phyloP scores from a whole-genome alignment of 768 basidiomycete species.

The Hypsizygus marmoreus region DNA sequence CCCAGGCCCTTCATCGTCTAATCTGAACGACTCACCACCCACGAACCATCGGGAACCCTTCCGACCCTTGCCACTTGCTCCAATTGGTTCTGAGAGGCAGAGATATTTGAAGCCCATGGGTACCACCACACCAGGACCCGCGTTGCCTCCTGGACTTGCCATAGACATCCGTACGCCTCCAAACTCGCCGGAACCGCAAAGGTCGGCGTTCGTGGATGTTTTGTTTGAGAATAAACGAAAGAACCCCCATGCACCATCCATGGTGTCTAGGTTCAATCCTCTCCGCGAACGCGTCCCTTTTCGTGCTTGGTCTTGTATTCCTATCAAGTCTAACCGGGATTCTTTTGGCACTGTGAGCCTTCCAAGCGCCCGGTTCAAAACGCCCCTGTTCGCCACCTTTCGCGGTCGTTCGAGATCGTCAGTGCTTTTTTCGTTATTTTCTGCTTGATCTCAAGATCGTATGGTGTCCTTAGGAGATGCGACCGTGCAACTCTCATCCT shows the following conservation, averaged over 20 bases:
- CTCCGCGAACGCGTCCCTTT: constrained; percentile 20
- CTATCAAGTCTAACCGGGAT: neutral
- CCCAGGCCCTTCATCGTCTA: neutral
- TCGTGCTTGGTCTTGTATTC: constrained; percentile 18
- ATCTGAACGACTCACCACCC: neutral
- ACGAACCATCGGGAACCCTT: constrained; percentile 3
- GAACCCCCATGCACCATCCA: constrained; percentile 22
- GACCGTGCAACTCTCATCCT: constrained; percentile 9
- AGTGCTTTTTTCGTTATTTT: constrained; percentile 1
- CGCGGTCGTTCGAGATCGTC: constrained; percentile 12
- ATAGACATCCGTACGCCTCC: constrained; percentile 1
- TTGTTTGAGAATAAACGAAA: constrained; percentile 18
- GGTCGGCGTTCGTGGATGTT: constrained; percentile 12
- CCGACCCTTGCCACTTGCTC: constrained; percentile 3
- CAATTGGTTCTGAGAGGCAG: constrained; percentile 10
- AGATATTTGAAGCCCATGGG: neutral
- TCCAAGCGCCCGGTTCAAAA: constrained; percentile 20
- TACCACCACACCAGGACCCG: neutral
- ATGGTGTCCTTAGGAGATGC: constrained; percentile 12
- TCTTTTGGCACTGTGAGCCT: constrained; percentile 6
- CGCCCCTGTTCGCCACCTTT: constrained; percentile 5
- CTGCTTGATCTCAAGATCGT: constrained; percentile 6
- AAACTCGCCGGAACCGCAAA: neutral
- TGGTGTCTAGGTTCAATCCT: constrained; percentile 26
- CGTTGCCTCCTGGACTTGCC: neutral